Evolutionary conservation across 2,329 filamentous ascomycete species (phyloP), one percentile per base, ranked within the genome.

Genomic region (Penicillium janthinellum): DNA sequence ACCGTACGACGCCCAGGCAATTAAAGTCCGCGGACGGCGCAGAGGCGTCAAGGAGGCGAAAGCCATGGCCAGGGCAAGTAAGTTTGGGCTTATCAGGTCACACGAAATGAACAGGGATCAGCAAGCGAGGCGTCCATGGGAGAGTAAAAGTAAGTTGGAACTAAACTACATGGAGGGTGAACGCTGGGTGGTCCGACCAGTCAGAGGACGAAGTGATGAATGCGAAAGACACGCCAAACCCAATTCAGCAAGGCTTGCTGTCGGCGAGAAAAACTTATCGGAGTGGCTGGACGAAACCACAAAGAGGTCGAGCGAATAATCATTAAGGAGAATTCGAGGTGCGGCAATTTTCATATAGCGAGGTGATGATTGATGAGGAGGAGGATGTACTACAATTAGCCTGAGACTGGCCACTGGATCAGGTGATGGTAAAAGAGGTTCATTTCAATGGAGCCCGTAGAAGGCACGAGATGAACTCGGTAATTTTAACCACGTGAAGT

Each of bases 81-180:
- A 31, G 28, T 22, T 25, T 35, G 22, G 48, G 47, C 54, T 57
- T 60, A 57, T 60, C 58, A 60, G 54, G n/a, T 14, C 5, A 22
- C 48, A n/a, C 20, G 11, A 7, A 60, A 56, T 7, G 45, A 34
- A 42, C 54, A 53, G 49, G 54, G 49, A 54, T 54, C 12, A 28
- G 20, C 22, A 39, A 49, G 53, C 49, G 20, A 57, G 45, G 10
- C 22, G 37, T 35, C 25, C 42, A 45, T 45, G 44, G 44, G 22
- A 15, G n/a, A n/a, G 42, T 15, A 7, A 45, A 12, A 22, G 42
- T 15, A 25, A 28, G 12, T 31, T 47, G 44, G 37, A n/a, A 50
- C 17, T 31, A 47, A 17, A 44, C n/a, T 35, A 1, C n/a, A 34
- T 25, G 15, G 22, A 14, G 44, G 7, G 41, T 42, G 42, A 49